phyloP scores from a whole-genome alignment of 441 rosid species.

The Cnidoscolus chayamansa region DNA sequence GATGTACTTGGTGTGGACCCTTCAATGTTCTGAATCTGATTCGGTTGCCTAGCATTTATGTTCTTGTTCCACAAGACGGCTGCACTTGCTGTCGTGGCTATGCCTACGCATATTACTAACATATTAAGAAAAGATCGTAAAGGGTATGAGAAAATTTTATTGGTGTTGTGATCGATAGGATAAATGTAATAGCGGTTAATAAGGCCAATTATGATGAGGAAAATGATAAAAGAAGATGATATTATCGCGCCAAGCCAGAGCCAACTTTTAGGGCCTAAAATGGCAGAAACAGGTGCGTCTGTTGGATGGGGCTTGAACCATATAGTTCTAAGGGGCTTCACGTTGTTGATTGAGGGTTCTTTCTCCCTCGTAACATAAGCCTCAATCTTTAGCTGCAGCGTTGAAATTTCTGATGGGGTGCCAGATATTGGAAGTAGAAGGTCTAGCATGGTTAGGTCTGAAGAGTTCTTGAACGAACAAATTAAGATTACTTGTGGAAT shows the following conservation, averaged over 20 bases:
- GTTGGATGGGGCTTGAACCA: slow-evolving; percentile 59
- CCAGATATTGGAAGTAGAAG: slow-evolving; percentile 62
- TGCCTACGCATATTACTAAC: slow-evolving; percentile 42
- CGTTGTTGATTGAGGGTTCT: slow-evolving; percentile 25
- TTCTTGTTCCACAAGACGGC: slow-evolving; percentile 61
- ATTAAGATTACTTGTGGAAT: slow-evolving; percentile 57
- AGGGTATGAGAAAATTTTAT: slow-evolving; percentile 30
- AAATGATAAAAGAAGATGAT: slow-evolving; percentile 62
- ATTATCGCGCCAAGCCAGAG: slow-evolving; percentile 70
- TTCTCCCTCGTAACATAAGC: slow-evolving; percentile 77
- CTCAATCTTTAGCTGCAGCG: slow-evolving; percentile 50
- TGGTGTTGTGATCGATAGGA: slow-evolving; percentile 48
- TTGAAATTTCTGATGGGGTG: slow-evolving; percentile 38
- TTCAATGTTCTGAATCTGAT: slow-evolving; percentile 41
- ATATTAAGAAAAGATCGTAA: slow-evolving; percentile 36
- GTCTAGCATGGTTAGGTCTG: slow-evolving; percentile 73
- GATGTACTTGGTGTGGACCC: slow-evolving; percentile 29
- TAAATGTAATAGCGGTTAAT: slow-evolving; percentile 53
- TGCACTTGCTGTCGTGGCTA: slow-evolving; percentile 45
- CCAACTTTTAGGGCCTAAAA: slow-evolving; percentile 78
- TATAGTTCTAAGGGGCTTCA: slow-evolving; percentile 35
- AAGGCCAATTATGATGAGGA: slow-evolving; percentile 56
- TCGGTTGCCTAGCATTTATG: slow-evolving; percentile 31
- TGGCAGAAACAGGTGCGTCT: slow-evolving; percentile 54
- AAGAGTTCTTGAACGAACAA: slow-evolving; percentile 66